phyloP scores from a whole-genome alignment of 108 stramenopile genomes.

The Nitzschia palea region DNA sequence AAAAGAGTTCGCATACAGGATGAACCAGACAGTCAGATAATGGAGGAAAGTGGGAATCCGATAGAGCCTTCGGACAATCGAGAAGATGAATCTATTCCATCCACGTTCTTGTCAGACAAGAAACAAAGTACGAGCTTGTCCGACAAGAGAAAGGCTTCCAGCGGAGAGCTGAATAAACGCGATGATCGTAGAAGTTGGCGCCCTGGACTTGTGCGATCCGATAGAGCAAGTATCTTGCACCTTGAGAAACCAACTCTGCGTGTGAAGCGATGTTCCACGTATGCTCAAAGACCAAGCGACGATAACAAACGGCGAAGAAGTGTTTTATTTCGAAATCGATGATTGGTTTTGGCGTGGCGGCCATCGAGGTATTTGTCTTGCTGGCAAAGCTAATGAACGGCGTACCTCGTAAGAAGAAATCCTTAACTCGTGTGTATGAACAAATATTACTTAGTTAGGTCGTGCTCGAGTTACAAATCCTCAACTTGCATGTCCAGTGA shows the following conservation, averaged over 20 bases:
- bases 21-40: neutral
- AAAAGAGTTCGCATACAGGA: neutral
- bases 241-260: neutral
- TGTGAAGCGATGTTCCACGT: neutral
- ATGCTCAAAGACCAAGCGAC: constrained; percentile 3
- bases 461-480: no score
- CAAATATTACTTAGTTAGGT: no score
- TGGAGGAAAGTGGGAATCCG: neutral
- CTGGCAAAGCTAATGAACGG: no score
- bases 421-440: no score
- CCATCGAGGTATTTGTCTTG: no score
- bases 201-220: neutral
- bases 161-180: neutral
- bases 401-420: no score
- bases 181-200: neutral
- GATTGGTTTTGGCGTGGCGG: no score
- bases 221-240: neutral
- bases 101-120: neutral
- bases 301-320: no score
- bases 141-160: neutral
- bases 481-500: no score
- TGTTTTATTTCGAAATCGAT: no score
- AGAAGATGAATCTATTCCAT: neutral
- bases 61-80: neutral
- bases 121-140: neutral